Conservation (phyloP, 495 filamentous ascomycete species). For the Aspergillus sclerotioniger region DNA sequence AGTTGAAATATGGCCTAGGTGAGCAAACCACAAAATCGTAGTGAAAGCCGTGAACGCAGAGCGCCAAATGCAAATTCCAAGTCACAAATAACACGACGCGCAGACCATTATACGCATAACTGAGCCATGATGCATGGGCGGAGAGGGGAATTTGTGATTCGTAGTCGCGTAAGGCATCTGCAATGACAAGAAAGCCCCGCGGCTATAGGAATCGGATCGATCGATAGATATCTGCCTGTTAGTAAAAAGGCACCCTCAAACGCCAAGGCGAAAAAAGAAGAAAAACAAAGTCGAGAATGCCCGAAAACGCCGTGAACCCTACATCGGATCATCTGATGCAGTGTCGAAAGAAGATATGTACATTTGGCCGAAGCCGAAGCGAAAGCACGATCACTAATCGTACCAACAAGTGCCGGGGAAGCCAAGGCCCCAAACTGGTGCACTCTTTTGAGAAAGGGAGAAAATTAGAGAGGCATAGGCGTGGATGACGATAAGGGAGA, state of each 20-base stretch:
- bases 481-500: not conserved
- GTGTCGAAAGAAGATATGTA: constrained; percentile 4
- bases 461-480: not conserved
- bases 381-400: not conserved
- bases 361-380: not conserved
- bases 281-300: not conserved
- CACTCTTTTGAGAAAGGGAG: not conserved
- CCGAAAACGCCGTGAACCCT: constrained; percentile 1
- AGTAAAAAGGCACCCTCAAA: constrained; percentile 8
- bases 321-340: not conserved
- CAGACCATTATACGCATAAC: no score
- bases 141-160: not conserved
- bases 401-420: not conserved
- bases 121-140: no score
- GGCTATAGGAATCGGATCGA: not conserved
- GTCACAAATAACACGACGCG: not conserved
- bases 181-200: not conserved
- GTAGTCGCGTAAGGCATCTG: not conserved
- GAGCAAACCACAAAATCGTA: not conserved
- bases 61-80: not conserved
- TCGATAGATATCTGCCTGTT: not conserved
- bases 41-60: not conserved
- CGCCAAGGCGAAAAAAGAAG: constrained; percentile 6
- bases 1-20: not conserved
- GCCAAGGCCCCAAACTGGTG: not conserved